phyloP scores from a whole-genome alignment of 257 asterid species.

The Przewalskia tangutica region DNA sequence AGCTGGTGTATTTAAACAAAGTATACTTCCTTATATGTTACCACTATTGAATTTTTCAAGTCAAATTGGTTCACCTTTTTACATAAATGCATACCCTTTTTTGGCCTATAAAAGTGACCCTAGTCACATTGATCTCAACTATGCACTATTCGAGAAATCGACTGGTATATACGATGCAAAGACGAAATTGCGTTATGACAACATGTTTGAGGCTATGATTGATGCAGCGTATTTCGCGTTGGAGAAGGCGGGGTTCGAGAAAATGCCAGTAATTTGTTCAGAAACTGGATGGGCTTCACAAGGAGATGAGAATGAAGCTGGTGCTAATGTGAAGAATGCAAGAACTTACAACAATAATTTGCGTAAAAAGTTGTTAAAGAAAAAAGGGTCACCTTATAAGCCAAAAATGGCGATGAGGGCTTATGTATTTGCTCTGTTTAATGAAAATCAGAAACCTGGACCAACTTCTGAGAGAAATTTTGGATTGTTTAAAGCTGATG shows the following conservation, averaged over 20 bases:
- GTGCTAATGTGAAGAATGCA: conserved; percentile 52
- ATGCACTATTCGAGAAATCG: conserved; percentile 38
- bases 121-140: conserved; percentile 45
- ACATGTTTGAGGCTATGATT: conserved; percentile 74
- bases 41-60: conserved; percentile 61
- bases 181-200: conserved; percentile 59
- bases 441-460: conserved; percentile 64
- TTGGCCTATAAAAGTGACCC: conserved; percentile 65
- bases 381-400: conserved; percentile 70
- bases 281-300: conserved; percentile 86
- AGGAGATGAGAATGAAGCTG: conserved; percentile 60
- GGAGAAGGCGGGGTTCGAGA: conserved; percentile 45
- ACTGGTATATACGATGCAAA: conserved; percentile 43
- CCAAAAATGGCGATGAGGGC: conserved; percentile 54
- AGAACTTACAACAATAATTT: conserved; percentile 45
- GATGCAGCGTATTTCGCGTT: conserved; percentile 70
- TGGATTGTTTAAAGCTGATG: conserved; percentile 77
- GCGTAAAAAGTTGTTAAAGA: conserved; percentile 35
- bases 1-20: conserved; percentile 65
- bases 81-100: conserved; percentile 77
- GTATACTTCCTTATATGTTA: conserved; percentile 51
- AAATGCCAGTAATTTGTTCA: conserved; percentile 70
- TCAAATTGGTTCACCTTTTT: conserved; percentile 59
- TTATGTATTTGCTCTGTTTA: conserved; percentile 65
- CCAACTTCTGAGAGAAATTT: conserved; percentile 83